phyloP scores from a whole-genome alignment of 352 stramenopile genomes.

The Peronospora destructor region DNA sequence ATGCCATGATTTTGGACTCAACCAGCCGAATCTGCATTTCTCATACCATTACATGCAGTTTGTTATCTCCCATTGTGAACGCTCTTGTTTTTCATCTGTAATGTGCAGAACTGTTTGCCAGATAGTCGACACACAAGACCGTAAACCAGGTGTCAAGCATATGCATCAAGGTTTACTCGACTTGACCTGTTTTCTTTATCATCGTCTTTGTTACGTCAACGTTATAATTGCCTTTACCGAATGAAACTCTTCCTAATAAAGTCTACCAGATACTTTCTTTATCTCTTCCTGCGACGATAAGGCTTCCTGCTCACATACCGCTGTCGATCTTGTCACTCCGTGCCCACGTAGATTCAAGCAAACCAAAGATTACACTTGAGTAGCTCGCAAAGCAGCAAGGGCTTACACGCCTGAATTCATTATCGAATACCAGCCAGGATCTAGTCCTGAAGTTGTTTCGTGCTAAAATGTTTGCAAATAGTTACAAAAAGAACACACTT shows the following conservation, averaged over 20 bases:
- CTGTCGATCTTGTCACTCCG: constrained; percentile 1
- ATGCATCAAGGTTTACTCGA: too few species aligned
- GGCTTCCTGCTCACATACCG: constrained; percentile 12
- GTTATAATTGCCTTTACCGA: too few species aligned
- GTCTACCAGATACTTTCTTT: constrained; percentile 69
- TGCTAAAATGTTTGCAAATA: not conserved
- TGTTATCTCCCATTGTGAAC: constrained; percentile 52
- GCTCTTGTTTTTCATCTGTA: constrained; percentile 45
- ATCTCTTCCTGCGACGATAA: constrained; percentile 53
- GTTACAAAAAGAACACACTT: constrained; percentile 12
- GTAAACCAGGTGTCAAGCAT: too few species aligned
- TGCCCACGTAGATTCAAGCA: constrained; percentile 15
- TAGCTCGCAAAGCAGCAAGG: not conserved
- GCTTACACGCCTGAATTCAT: not conserved
- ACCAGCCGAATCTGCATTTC: constrained; percentile 43
- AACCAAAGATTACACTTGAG: constrained; percentile 19
- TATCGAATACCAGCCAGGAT: too few species aligned
- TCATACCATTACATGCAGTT: constrained; percentile 34
- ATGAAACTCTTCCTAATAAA: too few species aligned
- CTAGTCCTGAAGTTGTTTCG: too few species aligned
- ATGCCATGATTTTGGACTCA: constrained; percentile 40
- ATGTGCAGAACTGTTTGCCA: constrained; percentile 10
- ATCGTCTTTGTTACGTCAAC: too few species aligned
- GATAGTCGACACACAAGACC: too few species aligned
- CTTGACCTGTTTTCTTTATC: too few species aligned